Evolutionary conservation across 345 rosid species (phyloP).

Genomic region (Cardamine occulta): DNA sequence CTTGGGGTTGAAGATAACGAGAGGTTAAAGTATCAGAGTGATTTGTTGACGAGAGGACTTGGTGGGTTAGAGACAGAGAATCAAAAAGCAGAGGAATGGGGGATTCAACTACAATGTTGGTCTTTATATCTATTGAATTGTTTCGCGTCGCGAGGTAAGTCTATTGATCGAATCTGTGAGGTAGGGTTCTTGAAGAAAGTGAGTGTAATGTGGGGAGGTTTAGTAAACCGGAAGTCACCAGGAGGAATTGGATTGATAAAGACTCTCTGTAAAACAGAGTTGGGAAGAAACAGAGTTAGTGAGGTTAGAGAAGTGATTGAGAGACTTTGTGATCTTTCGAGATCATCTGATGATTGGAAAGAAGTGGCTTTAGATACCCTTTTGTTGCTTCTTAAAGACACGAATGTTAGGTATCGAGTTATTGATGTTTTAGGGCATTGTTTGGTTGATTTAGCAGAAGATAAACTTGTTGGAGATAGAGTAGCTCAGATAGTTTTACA

Average conservation of each 20-base stretch:
- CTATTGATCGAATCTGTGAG: conserved; percentile 54
- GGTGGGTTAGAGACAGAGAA: conserved; percentile 67
- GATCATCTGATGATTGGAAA: conserved; percentile 80
- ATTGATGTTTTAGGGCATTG: conserved; percentile 52
- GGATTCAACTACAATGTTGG: conserved; percentile 75
- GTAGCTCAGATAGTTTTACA: conserved; percentile 56
- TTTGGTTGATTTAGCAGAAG: conserved; percentile 71
- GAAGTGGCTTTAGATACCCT: conserved; percentile 65
- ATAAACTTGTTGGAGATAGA: conserved; percentile 53
- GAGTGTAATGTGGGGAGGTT: conserved; percentile 70
- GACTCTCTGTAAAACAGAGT: conserved; percentile 57
- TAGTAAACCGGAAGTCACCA: conserved; percentile 59
- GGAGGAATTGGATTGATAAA: conserved; percentile 69
- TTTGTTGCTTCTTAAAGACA: conserved; percentile 68
- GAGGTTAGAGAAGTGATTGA: conserved; percentile 49
- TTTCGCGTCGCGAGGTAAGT: conserved; percentile 61
- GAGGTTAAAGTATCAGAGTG: conserved; percentile 68
- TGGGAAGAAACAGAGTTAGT: conserved; percentile 61
- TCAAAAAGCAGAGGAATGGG: conserved; percentile 85
- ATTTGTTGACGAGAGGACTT: conserved; percentile 72
- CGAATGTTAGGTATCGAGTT: conserved; percentile 54
- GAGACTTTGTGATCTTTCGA: conserved; percentile 58
- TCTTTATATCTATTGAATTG: conserved; percentile 66
- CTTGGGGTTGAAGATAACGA: conserved; percentile 49
- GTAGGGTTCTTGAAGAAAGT: conserved; percentile 51